Base-by-base conservation (phyloP, 1,284 basidiomycete genomes). In the Caloboletus firmus region DNA sequence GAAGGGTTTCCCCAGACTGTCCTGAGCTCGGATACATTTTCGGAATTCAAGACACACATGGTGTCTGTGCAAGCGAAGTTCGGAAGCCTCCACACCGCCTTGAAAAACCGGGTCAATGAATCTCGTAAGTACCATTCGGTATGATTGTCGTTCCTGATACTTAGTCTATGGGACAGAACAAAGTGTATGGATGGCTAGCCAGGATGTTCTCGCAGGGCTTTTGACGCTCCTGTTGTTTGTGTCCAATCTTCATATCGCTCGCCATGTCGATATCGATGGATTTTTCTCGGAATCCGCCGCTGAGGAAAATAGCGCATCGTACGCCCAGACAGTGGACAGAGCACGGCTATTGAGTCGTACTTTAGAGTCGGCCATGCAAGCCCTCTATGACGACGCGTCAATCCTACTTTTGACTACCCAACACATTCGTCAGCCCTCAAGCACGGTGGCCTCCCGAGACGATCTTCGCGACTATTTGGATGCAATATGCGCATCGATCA, bases 191-290 rank as follows among this genome's bases (percentile, higher is more conserved):
- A 37, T 49, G 43, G 49, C 70, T 17, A 75, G 80, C n/a, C 79
- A 76, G 65, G 77, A 74, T 40, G 71, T 82, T 30, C 67, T 87
- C 35, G 73, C 79, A 2, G 77, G 80, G 45, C 68, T 88, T 26
- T 78, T 83, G 4, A 67, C 76, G 9, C 80, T 88, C 50, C 72
- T 92, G 31, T 68, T 72, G 6, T 77, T 81, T 45, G 76, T 86
- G 34, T 78, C 83, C 22, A 83, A 89, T 61, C 77, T 93, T 54
- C 85, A 92, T 67, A 72, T 93, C 46, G 89, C 89, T 22, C 80
- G 82, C 39, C 83, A 89, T 66, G 82, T 91, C 49, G 88, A 90
- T 58, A 81, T 91, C 54, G 90, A 93, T 62, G 85, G 87, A 17
- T 78, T 89, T 59, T 78, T 76, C 20, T 74, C 79, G 53, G 78